These are phyloP conservation scores for Leccinum variicolor DNA, from an alignment of 768 basidiomycete genomes.

Conservation along the genomic window DNA sequence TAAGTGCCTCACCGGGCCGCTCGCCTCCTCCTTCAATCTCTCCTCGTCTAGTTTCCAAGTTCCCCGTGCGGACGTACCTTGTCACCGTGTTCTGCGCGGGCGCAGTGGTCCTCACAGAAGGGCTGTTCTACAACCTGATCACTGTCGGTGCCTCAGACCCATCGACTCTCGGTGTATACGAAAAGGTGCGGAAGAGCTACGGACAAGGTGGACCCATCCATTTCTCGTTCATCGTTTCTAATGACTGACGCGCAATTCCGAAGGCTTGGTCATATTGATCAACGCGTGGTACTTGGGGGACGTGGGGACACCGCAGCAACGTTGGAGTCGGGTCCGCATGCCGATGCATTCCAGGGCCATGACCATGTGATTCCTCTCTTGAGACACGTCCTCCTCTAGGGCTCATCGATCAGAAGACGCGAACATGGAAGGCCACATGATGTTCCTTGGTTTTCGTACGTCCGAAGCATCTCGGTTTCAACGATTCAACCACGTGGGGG, in stretches of 20 bases:
- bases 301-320: neutral
- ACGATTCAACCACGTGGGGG: neutral
- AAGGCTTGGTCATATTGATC: conserved; percentile 14
- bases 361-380: conserved; percentile 11
- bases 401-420: neutral
- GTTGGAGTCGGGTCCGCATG: neutral
- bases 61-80: conserved; percentile 13
- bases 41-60: conserved; percentile 9
- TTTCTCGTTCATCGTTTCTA: neutral
- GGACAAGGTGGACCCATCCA: conserved; percentile 9
- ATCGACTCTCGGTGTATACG: conserved; percentile 18
- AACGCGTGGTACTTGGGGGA: conserved; percentile 18
- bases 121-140: conserved; percentile 21
- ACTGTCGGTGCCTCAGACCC: conserved; percentile 2
- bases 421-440: neutral
- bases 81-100: conserved; percentile 19
- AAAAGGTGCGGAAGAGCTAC: conserved; percentile 7
- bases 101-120: conserved; percentile 13
- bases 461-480: neutral
- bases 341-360: conserved; percentile 10
- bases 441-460: too few relatives aligned
- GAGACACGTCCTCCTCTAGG: neutral
- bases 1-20: neutral
- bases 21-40: neutral
- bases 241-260: neutral